Evolutionary conservation across 495 filamentous ascomycete species (phyloP).

Genomic region (Penicillium turbatum): DNA sequence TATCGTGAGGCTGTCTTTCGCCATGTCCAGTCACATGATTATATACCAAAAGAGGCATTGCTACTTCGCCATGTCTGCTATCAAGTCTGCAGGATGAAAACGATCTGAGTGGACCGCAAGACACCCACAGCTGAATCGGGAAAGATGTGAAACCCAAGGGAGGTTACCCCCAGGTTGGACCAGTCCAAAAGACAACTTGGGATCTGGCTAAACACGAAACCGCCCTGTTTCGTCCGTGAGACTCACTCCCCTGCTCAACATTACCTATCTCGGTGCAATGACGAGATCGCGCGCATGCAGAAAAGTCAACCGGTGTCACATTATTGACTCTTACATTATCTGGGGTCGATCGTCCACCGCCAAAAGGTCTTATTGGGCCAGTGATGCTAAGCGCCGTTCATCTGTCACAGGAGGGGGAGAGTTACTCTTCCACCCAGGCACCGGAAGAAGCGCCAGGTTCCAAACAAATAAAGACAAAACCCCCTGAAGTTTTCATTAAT

Average conservation of each 20-base stretch:
- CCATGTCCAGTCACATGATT: neutral
- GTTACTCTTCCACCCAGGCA: neutral
- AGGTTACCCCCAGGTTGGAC: neutral
- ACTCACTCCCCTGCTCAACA: neutral
- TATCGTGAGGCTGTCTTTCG: neutral
- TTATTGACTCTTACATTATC: neutral
- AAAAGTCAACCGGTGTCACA: neutral
- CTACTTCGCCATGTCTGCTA: neutral
- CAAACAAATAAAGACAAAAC: conserved; percentile 1
- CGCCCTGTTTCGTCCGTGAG: neutral
- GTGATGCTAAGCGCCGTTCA: conserved; percentile 8
- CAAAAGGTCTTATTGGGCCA: conserved; percentile 1
- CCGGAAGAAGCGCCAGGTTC: conserved; percentile 9
- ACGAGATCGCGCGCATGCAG: neutral
- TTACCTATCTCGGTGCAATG: neutral
- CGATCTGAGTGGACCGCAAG: neutral
- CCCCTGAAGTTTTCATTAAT: neutral
- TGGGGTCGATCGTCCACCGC: neutral
- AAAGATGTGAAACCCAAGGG: neutral
- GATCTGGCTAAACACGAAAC: conserved; percentile 1
- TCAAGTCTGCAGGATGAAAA: neutral
- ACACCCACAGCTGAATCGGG: neutral
- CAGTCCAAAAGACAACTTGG: conserved; percentile 1
- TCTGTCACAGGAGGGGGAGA: conserved; percentile 5
- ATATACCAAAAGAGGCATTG: neutral